Evolutionary conservation across 768 basidiomycete species (phyloP).

Genomic region (Asterophora parasitica): DNA sequence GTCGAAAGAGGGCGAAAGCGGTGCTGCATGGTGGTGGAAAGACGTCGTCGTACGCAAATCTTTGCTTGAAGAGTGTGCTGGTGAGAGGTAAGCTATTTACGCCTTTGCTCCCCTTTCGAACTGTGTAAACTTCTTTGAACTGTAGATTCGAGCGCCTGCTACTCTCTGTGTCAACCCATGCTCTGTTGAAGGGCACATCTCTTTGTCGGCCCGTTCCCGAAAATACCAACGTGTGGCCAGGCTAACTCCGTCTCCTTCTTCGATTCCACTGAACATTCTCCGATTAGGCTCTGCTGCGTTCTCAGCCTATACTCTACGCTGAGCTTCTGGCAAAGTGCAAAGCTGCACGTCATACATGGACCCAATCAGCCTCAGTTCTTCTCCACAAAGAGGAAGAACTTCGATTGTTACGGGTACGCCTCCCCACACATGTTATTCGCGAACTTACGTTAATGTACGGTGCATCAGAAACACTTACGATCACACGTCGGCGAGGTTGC

Average conservation of each 20-base stretch:
- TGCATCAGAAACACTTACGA: conserved; percentile 7
- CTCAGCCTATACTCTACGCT: conserved; percentile 32
- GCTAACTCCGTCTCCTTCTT: not conserved
- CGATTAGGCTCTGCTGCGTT: conserved; percentile 23
- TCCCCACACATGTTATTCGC: not conserved
- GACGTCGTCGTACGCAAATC: conserved; percentile 53
- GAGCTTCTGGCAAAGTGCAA: conserved; percentile 27
- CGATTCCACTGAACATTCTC: not conserved
- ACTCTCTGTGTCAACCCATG: conserved; percentile 49
- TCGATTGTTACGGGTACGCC: conserved; percentile 22
- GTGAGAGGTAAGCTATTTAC: conserved; percentile 35
- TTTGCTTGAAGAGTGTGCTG: conserved; percentile 48
- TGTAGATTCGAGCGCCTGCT: conserved; percentile 48
- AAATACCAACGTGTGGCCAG: conserved; percentile 13
- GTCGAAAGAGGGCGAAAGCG: not conserved
- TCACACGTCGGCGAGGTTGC: not conserved
- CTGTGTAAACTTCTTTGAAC: not conserved
- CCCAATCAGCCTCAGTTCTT: conserved; percentile 31
- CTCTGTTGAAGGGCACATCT: conserved; percentile 31
- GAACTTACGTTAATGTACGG: not conserved
- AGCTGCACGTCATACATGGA: conserved; percentile 30
- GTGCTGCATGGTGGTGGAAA: conserved; percentile 49
- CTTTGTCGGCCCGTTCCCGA: conserved; percentile 7
- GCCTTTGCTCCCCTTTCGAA: not conserved
- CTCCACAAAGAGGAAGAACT: conserved; percentile 29